Conservation (phyloP, 169 alveolate species). For the Babesia gibsoni region DNA sequence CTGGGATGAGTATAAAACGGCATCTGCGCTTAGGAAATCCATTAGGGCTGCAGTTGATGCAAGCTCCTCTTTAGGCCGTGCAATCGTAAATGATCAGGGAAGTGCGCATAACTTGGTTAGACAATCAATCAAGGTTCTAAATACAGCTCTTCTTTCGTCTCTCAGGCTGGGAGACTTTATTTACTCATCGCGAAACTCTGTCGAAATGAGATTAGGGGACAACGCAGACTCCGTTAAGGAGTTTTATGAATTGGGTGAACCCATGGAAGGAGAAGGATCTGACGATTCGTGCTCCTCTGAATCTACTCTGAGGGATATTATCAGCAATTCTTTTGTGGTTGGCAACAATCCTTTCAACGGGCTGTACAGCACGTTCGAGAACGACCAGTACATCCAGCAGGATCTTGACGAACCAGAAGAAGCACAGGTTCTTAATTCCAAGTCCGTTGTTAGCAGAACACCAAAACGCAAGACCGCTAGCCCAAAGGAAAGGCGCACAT, state of each 20-base stretch:
- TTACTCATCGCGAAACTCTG: not conserved
- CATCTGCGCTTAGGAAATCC: conserved; percentile 45
- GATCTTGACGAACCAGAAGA: conserved; percentile 23
- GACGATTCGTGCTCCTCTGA: conserved; percentile 27
- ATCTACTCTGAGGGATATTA: conserved; percentile 25
- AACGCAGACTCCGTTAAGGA: conserved; percentile 13
- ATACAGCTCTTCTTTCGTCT: conserved; percentile 54
- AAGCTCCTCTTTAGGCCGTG: conserved; percentile 25
- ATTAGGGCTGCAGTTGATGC: conserved; percentile 54
- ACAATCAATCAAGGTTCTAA: conserved; percentile 30
- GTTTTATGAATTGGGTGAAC: conserved; percentile 20
- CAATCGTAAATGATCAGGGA: not conserved
- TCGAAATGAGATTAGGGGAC: conserved; percentile 13
- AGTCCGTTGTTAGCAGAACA: not conserved
- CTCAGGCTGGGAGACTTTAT: conserved; percentile 47
- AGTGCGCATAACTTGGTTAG: conserved; percentile 11
- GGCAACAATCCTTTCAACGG: conserved; percentile 12
- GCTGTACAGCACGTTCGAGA: conserved; percentile 55
- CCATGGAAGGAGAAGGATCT: conserved; percentile 21
- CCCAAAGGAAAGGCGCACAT: not conserved
- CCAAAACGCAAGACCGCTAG: conserved; percentile 16
- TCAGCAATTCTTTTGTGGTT: conserved; percentile 25
- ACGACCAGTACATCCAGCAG: conserved; percentile 54
- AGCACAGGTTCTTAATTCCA: not conserved
- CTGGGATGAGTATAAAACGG: conserved; percentile 33